These are phyloP conservation scores for Mrakia blollopis DNA, from an alignment of 768 basidiomycete genomes.

Conservation along the genomic window DNA sequence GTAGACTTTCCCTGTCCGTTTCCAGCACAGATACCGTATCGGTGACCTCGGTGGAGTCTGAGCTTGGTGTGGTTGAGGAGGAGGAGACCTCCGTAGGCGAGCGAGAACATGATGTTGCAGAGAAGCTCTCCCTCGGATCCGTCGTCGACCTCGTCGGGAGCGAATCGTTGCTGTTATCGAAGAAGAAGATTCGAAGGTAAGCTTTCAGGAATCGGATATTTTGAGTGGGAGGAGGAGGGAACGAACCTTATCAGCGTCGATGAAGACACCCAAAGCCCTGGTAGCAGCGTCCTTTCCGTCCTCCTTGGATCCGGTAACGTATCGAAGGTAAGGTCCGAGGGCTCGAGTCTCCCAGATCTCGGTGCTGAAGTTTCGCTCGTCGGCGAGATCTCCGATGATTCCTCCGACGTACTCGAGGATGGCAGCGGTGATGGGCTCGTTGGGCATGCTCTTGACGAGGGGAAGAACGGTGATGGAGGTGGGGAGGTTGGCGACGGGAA, in stretches of 20 bases:
- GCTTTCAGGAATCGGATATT: background rate
- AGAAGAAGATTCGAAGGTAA: constrained; percentile 1
- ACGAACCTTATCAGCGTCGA: constrained; percentile 62
- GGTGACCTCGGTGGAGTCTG: constrained; percentile 78
- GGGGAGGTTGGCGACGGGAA: constrained; percentile 50
- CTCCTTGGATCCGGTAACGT: constrained; percentile 40
- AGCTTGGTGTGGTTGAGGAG: constrained; percentile 90
- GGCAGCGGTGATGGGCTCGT: constrained; percentile 52
- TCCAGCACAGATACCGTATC: constrained; percentile 93
- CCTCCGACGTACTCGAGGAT: constrained; percentile 68
- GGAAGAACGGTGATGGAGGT: constrained; percentile 47
- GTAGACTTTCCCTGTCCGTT: constrained; percentile 97
- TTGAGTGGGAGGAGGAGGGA: background rate
- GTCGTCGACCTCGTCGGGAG: constrained; percentile 47
- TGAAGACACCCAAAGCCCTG: constrained; percentile 64
- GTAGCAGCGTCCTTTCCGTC: constrained; percentile 51
- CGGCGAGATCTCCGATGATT: constrained; percentile 70
- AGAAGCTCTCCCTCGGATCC: constrained; percentile 76
- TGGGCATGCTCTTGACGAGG: constrained; percentile 53
- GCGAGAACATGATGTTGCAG: constrained; percentile 88
- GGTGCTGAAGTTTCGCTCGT: constrained; percentile 54
- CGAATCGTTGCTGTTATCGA: constrained; percentile 38
- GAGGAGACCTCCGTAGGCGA: constrained; percentile 90
- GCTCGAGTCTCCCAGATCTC: constrained; percentile 52
- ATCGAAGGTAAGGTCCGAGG: constrained; percentile 73